Evolutionary conservation across 495 filamentous ascomycete genomes (phyloP), one percentile per base, ranked within the genome.

Genomic region (Annulohypoxylon stygium): DNA sequence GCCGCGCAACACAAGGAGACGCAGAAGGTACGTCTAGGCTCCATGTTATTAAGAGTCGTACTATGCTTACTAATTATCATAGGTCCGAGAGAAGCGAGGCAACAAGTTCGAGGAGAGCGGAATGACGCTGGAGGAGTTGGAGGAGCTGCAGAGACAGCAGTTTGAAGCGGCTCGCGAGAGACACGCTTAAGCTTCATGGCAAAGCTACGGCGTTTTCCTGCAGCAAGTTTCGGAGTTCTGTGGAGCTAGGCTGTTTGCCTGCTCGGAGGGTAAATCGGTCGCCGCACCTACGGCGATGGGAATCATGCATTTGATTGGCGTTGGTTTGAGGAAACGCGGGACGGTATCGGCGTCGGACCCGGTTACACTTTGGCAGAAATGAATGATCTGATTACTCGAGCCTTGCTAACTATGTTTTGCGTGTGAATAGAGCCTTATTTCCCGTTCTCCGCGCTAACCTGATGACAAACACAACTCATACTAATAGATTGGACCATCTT

Each of bases 101-200:
- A 97, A 93, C 81, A 98, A 98, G 82, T 92, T 98, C 82, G 96
- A 97, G 77, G 90, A 93, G 78, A 97, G 93, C 78, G 96, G 96
- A 3, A 79, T 98, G 81, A 91, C 91, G 0, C 88, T 97, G 79
- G 96, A 97, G 75, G 91, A 99, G 80, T 87, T 99, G 20, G 86
- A 97, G 48, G 88, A 90, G 11, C 88, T 97, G 70, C 96, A 99
- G 77, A 90, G 94, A 83, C 93, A 96, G 78, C 88, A 97, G 76
- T 99, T 99, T 79, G 88, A 91, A 36, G 91, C 89, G 30, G 97
- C 96, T 0, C 81, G 83, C 12, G 80, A 83, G 62, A 76, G 86
- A 69, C 86, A 88, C 63, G 79, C 76, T 34, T 84, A 67, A 59
- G 64, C 55, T 36, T 48, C 37, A 11, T 69, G 0, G 34, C 12